Evolutionary conservation across 2,329 filamentous ascomycete species (phyloP).

Genomic region (Talaromyces albobiverticillius): DNA sequence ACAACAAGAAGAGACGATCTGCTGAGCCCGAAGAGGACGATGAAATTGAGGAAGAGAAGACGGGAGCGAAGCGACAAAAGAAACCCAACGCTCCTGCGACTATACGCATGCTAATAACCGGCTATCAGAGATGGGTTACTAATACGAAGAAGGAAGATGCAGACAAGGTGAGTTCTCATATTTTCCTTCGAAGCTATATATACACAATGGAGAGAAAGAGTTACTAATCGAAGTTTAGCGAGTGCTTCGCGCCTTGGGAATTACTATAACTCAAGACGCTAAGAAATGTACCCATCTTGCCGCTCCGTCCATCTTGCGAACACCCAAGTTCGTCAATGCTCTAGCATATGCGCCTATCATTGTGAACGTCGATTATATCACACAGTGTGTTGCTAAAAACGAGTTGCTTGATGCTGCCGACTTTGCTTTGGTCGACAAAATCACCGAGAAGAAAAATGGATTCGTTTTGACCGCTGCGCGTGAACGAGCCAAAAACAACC

Average conservation of each 20-base stretch:
- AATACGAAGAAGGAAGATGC: slow-evolving; percentile 70
- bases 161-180: slow-evolving; percentile 66
- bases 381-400: slow-evolving; percentile 68
- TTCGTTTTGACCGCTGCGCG: slow-evolving; percentile 69
- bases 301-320: slow-evolving; percentile 81
- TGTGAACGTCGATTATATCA: slow-evolving; percentile 74
- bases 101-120: slow-evolving; percentile 77
- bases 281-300: slow-evolving; percentile 79
- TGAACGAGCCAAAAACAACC: slow-evolving; percentile 69
- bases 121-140: slow-evolving; percentile 77
- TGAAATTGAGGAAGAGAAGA: slow-evolving; percentile 47
- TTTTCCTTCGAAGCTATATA: slow-evolving; percentile 11
- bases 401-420: slow-evolving; percentile 62
- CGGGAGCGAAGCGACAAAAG: slow-evolving; percentile 62
- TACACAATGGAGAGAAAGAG: not conserved
- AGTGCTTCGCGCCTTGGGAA: slow-evolving; percentile 78
- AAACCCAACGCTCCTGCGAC: slow-evolving; percentile 60
- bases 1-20: slow-evolving; percentile 44
- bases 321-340: slow-evolving; percentile 88
- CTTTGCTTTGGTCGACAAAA: slow-evolving; percentile 67
- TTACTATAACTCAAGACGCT: slow-evolving; percentile 74
- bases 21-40: slow-evolving; percentile 48
- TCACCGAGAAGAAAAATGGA: slow-evolving; percentile 68
- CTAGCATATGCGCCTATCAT: slow-evolving; percentile 77
- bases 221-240: slow-evolving; percentile 50